These are phyloP conservation scores for Diaporthe amygdali DNA, from an alignment of 2,329 filamentous ascomycete genomes.

Conservation along the genomic window DNA sequence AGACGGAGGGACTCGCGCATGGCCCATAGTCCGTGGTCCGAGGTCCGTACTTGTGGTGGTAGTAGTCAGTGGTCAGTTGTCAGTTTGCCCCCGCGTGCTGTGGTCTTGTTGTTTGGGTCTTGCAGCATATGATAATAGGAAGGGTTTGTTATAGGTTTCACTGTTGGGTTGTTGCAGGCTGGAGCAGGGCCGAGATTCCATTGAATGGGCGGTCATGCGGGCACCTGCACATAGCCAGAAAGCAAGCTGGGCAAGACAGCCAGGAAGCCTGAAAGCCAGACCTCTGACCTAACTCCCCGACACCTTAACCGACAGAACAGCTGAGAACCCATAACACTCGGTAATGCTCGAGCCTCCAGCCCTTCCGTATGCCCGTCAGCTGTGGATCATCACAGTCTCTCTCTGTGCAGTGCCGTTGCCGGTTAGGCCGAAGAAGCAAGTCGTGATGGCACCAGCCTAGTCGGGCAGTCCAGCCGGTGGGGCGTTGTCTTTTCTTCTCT, in stretches of 20 bases:
- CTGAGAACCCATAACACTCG: too few species aligned
- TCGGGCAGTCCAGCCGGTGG: neutral
- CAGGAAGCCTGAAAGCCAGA: too few species aligned
- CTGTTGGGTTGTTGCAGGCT: neutral
- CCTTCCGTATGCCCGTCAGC: constrained; percentile 7
- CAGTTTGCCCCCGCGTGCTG: neutral
- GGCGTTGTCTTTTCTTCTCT: neutral
- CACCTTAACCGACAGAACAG: too few species aligned
- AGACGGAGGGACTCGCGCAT: neutral
- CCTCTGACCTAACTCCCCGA: too few species aligned
- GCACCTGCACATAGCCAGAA: neutral
- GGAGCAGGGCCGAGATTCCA: constrained; percentile 7
- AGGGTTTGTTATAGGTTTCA: constrained; percentile 1
- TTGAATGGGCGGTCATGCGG: neutral
- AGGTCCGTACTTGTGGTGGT: too few species aligned
- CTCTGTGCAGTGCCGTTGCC: neutral
- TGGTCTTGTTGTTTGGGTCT: neutral
- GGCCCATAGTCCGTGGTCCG: neutral
- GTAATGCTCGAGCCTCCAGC: too few species aligned
- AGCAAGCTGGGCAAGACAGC: too few species aligned
- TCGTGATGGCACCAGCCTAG: constrained; percentile 3
- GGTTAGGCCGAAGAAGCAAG: neutral
- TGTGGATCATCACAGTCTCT: neutral
- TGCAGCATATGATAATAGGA: constrained; percentile 1
- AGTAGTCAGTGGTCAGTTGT: neutral